Evolutionary conservation across 306 rosid species (phyloP).

Genomic region (Malus orientalis): DNA sequence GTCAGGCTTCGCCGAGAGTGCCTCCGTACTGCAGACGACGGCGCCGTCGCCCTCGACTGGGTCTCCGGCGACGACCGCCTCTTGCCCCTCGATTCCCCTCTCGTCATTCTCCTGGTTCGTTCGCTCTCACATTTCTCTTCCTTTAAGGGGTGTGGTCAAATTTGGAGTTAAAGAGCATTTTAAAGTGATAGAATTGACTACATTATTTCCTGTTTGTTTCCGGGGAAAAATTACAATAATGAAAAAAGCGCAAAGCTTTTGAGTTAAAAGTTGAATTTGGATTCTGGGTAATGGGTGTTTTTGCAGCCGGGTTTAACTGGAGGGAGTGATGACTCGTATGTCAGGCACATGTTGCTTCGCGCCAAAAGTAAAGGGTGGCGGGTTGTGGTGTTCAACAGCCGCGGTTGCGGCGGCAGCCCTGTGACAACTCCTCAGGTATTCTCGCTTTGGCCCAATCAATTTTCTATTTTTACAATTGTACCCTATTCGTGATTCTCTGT

Average conservation of each 20-base stretch:
- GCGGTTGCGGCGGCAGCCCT: slow-evolving; percentile 89
- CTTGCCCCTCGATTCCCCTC: slow-evolving; percentile 48
- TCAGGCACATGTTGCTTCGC: slow-evolving; percentile 69
- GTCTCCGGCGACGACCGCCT: slow-evolving; percentile 49
- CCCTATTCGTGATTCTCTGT: not conserved
- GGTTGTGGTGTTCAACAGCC: slow-evolving; percentile 80
- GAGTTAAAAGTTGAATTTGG: not conserved
- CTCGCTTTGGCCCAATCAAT: not conserved
- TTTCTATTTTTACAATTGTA: not conserved
- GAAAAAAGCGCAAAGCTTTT: not conserved
- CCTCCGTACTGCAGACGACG: slow-evolving; percentile 52
- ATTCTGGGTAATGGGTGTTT: not conserved
- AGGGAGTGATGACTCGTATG: slow-evolving; percentile 78
- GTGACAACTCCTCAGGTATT: slow-evolving; percentile 84
- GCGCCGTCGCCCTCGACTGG: slow-evolving; percentile 84
- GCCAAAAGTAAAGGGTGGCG: slow-evolving; percentile 76
- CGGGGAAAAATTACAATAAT: too few relatives aligned
- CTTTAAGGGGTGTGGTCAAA: not conserved
- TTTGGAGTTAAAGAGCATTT: too few relatives aligned
- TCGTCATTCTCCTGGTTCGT: slow-evolving; percentile 77
- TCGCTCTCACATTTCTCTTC: not conserved
- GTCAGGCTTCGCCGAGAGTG: slow-evolving; percentile 69
- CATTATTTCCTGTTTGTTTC: not conserved
- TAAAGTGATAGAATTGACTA: too few relatives aligned
- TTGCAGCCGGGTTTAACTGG: slow-evolving; percentile 95